Conservation (phyloP, 2,329 filamentous ascomycete species). For the Septoria petroselini region DNA sequence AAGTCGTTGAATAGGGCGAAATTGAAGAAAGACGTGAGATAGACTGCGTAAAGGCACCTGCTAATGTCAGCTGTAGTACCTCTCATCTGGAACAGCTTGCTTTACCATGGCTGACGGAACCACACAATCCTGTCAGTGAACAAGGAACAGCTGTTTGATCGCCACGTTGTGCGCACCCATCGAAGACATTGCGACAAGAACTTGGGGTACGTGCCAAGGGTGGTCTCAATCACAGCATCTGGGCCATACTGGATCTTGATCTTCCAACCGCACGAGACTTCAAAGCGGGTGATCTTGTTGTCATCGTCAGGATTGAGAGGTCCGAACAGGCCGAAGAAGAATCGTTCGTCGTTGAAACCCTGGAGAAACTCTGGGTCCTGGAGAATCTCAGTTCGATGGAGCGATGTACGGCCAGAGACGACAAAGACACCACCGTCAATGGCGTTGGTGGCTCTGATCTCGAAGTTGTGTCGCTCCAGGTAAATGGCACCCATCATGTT, state of each 20-base stretch:
- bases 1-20: conserved; percentile 14
- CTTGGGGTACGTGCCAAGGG: conserved; percentile 11
- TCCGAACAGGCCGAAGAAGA: conserved; percentile 14
- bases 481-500: conserved; percentile 33
- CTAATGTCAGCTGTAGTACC: background rate
- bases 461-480: conserved; percentile 38
- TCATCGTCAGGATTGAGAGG: conserved; percentile 14
- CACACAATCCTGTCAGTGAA: conserved; percentile 14
- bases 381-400: conserved; percentile 32
- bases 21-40: conserved; percentile 12
- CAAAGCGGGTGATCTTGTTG: conserved; percentile 13
- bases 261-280: conserved; percentile 8
- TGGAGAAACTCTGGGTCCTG: conserved; percentile 25
- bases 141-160: conserved; percentile 8
- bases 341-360: conserved; percentile 9
- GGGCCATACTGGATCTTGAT: conserved; percentile 15
- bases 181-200: conserved; percentile 9
- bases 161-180: conserved; percentile 14
- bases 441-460: conserved; percentile 34
- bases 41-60: conserved; percentile 10
- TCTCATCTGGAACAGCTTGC: background rate
- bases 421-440: conserved; percentile 38
- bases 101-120: conserved; percentile 3
- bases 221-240: conserved; percentile 10
- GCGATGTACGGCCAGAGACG: conserved; percentile 35